Evolutionary conservation across 768 basidiomycete species (phyloP).

Genomic region (Rhodotorula taiwanensis): DNA sequence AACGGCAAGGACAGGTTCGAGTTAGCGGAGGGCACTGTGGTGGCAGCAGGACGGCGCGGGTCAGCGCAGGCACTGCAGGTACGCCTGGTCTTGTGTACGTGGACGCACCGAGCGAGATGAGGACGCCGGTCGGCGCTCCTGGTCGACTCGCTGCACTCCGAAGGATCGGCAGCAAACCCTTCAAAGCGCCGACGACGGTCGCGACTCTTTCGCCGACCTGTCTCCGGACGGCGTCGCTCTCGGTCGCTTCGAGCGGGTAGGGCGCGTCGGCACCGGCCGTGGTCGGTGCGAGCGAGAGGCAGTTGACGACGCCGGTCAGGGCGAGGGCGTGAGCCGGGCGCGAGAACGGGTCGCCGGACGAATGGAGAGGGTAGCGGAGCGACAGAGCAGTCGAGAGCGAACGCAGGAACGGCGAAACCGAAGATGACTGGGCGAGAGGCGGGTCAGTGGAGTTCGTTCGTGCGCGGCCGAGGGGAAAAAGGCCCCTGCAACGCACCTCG

Average conservation of each 20-base stretch:
- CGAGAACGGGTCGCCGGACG: constrained; percentile 71
- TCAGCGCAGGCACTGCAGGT: too few species aligned
- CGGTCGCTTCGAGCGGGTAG: constrained; percentile 34
- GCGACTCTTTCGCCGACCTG: constrained; percentile 22
- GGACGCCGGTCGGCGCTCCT: constrained; percentile 8
- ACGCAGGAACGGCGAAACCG: constrained; percentile 67
- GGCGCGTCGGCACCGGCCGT: not conserved
- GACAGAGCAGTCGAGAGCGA: constrained; percentile 72
- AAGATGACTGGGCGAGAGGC: constrained; percentile 55
- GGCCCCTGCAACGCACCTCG: constrained; percentile 62
- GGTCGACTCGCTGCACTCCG: constrained; percentile 15
- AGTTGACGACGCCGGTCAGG: constrained; percentile 68
- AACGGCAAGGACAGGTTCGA: constrained; percentile 30
- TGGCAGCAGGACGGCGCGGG: too few species aligned
- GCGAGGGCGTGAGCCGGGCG: constrained; percentile 54
- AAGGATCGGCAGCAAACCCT: constrained; percentile 35
- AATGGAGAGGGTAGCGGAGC: constrained; percentile 69
- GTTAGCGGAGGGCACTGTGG: constrained; percentile 18
- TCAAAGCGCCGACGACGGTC: constrained; percentile 15
- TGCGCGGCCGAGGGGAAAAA: not conserved
- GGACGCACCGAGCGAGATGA: constrained; percentile 20
- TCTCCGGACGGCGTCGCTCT: constrained; percentile 7
- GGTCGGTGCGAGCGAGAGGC: constrained; percentile 50
- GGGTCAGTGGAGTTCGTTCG: not conserved
- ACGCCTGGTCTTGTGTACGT: too few species aligned